phyloP scores from a whole-genome alignment of 805 yeast genomes.

The Wickerhamiella lipophila region DNA sequence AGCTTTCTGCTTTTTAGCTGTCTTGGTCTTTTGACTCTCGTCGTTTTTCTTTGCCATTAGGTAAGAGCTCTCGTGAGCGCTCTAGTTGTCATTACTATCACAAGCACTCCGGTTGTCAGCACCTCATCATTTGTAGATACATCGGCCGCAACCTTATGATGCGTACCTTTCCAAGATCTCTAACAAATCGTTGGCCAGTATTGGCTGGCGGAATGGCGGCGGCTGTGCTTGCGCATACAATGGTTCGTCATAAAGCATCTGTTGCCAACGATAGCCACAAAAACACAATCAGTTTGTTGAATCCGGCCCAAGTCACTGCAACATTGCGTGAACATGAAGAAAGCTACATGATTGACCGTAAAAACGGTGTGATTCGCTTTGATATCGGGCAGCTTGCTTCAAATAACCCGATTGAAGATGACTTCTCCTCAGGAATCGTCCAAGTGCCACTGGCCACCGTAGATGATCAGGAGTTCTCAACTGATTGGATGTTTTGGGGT shows the following conservation, averaged over 20 bases:
- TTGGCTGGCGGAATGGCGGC: constrained; percentile 12
- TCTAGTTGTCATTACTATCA: background rate
- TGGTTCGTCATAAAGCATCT: constrained; percentile 1
- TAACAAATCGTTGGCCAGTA: constrained; percentile 13
- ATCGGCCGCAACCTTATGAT: constrained; percentile 7
- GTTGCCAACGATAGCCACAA: constrained; percentile 13
- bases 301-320: constrained; percentile 50
- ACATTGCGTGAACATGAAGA: constrained; percentile 65
- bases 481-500: constrained; percentile 91
- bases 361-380: constrained; percentile 76
- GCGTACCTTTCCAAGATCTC: background rate
- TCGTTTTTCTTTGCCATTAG: constrained; percentile 48
- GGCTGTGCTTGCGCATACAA: constrained; percentile 8
- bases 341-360: constrained; percentile 65
- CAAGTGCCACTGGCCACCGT: constrained; percentile 39
- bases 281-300: constrained; percentile 15
- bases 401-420: constrained; percentile 91
- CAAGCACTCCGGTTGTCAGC: too few species aligned
- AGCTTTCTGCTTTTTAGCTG: constrained; percentile 44
- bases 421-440: constrained; percentile 66
- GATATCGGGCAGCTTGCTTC: constrained; percentile 84
- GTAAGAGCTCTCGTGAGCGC: background rate
- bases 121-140: too few species aligned
- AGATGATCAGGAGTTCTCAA: constrained; percentile 33
- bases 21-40: constrained; percentile 42